Conservation (phyloP, 768 basidiomycete genomes). For the Suillus lakei region DNA sequence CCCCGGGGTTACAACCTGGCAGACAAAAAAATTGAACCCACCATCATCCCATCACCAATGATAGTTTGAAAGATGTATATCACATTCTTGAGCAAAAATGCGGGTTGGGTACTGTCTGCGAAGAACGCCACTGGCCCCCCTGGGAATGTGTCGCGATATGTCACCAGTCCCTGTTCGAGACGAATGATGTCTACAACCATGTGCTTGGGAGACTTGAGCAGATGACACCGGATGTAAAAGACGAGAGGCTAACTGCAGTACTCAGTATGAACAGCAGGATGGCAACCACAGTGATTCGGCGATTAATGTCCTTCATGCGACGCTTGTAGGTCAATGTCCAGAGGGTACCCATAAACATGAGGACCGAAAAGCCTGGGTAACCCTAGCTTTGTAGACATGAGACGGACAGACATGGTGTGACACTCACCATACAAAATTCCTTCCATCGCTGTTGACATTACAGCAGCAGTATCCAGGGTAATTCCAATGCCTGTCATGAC, state of each 20-base stretch:
- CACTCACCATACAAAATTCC: slow-evolving; percentile 6
- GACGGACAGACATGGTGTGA: background rate
- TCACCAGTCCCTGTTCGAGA: slow-evolving; percentile 27
- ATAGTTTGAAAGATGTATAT: slow-evolving; percentile 21
- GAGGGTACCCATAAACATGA: slow-evolving; percentile 6
- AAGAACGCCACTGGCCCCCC: slow-evolving; percentile 30
- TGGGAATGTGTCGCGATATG: slow-evolving; percentile 20
- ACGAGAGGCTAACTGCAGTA: background rate
- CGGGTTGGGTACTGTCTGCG: slow-evolving; percentile 21
- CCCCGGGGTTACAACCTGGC: no score
- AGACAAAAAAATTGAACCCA: background rate
- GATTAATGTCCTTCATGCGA: background rate
- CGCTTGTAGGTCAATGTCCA: slow-evolving; percentile 4
- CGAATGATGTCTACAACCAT: slow-evolving; percentile 12
- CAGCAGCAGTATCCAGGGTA: background rate
- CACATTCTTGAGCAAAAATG: slow-evolving; percentile 30
- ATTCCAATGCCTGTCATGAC: background rate
- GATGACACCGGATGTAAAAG: background rate
- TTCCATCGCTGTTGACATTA: slow-evolving; percentile 1
- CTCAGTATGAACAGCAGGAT: slow-evolving; percentile 7
- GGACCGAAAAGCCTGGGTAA: slow-evolving; percentile 5
- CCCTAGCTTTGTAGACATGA: background rate
- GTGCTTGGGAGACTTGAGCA: background rate
- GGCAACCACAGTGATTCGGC: background rate
- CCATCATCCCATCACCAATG: slow-evolving; percentile 8